phyloP scores from a whole-genome alignment of 257 asterid genomes.

The Petunia axillaris region DNA sequence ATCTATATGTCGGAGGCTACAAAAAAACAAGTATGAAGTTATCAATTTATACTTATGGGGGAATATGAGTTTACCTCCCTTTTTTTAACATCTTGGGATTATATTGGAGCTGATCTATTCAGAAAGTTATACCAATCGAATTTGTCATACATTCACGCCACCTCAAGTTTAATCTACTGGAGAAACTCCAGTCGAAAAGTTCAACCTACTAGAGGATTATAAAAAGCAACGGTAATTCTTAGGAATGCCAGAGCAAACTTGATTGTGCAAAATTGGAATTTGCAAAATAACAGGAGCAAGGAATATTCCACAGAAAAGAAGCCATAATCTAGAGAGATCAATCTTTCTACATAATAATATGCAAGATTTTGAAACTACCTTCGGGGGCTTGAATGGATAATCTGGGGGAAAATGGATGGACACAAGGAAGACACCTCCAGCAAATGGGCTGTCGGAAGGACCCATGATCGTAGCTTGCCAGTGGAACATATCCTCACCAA shows the following conservation, averaged over 20 bases:
- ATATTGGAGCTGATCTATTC: neutral
- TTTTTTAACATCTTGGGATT: neutral
- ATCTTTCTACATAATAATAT: neutral
- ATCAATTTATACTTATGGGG: neutral
- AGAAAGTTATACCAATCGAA: neutral
- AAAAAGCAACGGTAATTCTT: neutral
- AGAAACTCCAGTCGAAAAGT: too few species aligned
- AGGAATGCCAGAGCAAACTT: neutral
- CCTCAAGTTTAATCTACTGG: neutral
- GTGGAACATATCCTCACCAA: constrained; percentile 76
- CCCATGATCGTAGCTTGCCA: constrained; percentile 92
- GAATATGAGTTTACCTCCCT: neutral
- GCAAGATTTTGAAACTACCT: constrained; percentile 41
- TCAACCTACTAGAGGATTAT: too few species aligned
- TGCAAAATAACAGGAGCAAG: neutral
- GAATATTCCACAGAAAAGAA: neutral
- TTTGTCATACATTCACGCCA: neutral
- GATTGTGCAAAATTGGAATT: too few species aligned
- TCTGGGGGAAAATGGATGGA: constrained; percentile 79
- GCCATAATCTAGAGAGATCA: neutral
- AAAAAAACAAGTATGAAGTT: neutral
- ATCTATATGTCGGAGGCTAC: neutral
- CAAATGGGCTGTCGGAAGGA: constrained; percentile 77
- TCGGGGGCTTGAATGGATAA: constrained; percentile 86
- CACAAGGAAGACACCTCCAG: constrained; percentile 73